Evolutionary conservation across 768 basidiomycete genomes (phyloP), one percentile per base, ranked within the genome.

Genomic region (Sutorius australiensis): DNA sequence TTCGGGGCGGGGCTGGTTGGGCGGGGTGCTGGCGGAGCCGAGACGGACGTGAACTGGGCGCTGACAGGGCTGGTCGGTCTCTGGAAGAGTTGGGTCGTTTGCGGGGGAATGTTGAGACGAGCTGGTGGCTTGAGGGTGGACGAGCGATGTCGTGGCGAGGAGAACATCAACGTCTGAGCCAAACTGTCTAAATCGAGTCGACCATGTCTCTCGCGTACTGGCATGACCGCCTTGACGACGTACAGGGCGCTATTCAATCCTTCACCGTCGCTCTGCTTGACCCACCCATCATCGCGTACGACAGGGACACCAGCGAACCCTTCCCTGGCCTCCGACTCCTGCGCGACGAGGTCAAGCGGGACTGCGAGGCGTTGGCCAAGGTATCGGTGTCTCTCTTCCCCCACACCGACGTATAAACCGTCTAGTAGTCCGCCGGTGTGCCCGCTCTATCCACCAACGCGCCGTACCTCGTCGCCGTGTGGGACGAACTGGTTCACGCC

Each of bases 381-480:
- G 44, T 31, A 46, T 3, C 28, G 19, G 32, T 24, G 8, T 14
- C 11, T 5, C 37, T 32, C 12, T 32, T 27, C 44, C 24, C 14
- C 2, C 32, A 24, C 41, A 4, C 45, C 48, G 51, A 57, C 32
- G 53, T 42, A 52, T 43, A 44, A 34, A 19, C 56, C 50, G 40
- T 72, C 56, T 63, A 85, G 83, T 86, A 88, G 85, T 83, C 84
- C 36, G 1, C 77, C 57, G 75, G 32, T 33, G 6, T 36, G 11
- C 46, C 42, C 27, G 3, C 44, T 5, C 44, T 12, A 9, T 46
- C 86, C 0, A 89, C 85, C 9, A 94, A 93, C 67, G 85, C 89
- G 0, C 87, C 87, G 10, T 89, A 92, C 61, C 75, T 91, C 28
- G 73, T 87, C 12, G 84, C 89, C 0, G 88, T 94, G 0, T 94